Percentiles rank a stretch among this genome's conserved stretches.
Conservation (phyloP, 257 asterid genomes). For the Solanum ossicruentum region DNA sequence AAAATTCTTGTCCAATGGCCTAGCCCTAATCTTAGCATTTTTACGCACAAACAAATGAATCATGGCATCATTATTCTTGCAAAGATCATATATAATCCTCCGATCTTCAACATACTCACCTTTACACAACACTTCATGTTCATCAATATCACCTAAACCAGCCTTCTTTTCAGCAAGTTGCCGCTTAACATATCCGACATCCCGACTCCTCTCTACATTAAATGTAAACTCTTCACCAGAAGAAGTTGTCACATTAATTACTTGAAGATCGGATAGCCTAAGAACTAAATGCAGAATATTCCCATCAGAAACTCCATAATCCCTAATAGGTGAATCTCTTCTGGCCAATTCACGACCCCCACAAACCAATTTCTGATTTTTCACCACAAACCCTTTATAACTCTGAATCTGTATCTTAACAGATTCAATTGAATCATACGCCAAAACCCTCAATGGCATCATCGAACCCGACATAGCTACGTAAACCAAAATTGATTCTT, state of each 20-base stretch:
- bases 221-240: slow-evolving; percentile 30
- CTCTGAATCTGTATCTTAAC: slow-evolving; percentile 15
- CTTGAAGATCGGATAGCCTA: slow-evolving; percentile 14
- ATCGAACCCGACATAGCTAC: slow-evolving; percentile 50
- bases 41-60: slow-evolving; percentile 17
- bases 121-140: slow-evolving; percentile 12
- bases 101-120: slow-evolving; percentile 12
- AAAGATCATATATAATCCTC: slow-evolving; percentile 12
- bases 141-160: slow-evolving; percentile 2
- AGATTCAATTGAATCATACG: slow-evolving; percentile 26
- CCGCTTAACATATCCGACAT: slow-evolving; percentile 17
- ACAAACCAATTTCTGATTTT: slow-evolving; percentile 55
- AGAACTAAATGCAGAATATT: slow-evolving; percentile 62
- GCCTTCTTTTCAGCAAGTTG: slow-evolving; percentile 15
- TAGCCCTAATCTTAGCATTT: slow-evolving; percentile 11
- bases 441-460: slow-evolving; percentile 62
- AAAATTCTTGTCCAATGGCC: slow-evolving; percentile 15
- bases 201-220: slow-evolving; percentile 14
- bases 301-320: slow-evolving; percentile 67
- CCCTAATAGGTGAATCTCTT: slow-evolving; percentile 56
- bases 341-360: slow-evolving; percentile 71
- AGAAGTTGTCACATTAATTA: slow-evolving; percentile 39
- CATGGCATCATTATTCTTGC: slow-evolving; percentile 11
- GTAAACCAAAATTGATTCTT: slow-evolving; percentile 40
- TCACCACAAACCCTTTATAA: slow-evolving; percentile 14